A percentile compares a stretch with the other conserved stretches of the same genome.
These are phyloP conservation scores for Glycyrrhiza uralensis DNA, from an alignment of 306 rosid genomes.

Conservation along the genomic window DNA sequence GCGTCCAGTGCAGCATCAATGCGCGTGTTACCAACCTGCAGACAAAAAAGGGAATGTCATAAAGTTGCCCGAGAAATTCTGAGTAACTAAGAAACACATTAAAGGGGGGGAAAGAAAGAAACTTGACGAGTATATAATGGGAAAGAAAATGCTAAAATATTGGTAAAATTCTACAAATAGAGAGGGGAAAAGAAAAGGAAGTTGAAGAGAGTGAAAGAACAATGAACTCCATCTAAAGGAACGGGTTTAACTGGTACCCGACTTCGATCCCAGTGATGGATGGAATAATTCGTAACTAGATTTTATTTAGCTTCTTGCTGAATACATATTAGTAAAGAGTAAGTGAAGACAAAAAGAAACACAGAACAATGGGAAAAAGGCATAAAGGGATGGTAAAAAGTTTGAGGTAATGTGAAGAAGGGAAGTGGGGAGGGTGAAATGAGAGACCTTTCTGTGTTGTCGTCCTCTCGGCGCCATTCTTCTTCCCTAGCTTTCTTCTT, in stretches of 20 bases:
- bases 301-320: no score
- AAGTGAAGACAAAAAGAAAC: no score
- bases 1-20: slow-evolving; percentile 46
- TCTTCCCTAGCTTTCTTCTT: background rate
- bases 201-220: no score
- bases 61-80: background rate
- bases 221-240: no score
- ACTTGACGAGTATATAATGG: no score
- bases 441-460: slow-evolving; percentile 11
- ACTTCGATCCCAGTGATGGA: no score
- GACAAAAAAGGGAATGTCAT: background rate
- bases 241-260: no score
- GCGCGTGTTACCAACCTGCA: slow-evolving; percentile 26
- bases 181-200: no score
- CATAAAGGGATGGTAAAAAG: background rate
- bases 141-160: background rate
- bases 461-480: slow-evolving; percentile 30
- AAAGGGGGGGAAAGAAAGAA: no score
- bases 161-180: no score
- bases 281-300: no score
- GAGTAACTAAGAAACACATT: background rate
- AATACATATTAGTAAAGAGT: no score
- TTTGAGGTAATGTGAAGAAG: background rate
- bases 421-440: background rate
- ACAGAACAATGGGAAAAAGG: background rate